These are phyloP conservation scores for Pseudogymnoascus sp. DNA, from an alignment of 2,329 filamentous ascomycete genomes.

Conservation along the genomic window DNA sequence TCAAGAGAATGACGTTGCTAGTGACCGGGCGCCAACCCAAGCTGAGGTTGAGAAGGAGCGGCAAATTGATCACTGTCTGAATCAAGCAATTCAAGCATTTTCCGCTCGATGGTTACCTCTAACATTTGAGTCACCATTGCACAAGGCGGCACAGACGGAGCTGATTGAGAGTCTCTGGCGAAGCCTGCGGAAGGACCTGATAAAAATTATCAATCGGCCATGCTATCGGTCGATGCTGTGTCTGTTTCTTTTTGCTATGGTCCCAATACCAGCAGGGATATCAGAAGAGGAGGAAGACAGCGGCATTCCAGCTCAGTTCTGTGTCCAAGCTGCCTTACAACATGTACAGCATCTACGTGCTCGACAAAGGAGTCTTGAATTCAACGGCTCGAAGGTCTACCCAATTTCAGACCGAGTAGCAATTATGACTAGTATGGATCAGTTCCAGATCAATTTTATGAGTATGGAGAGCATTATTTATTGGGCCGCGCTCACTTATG, in stretches of 20 bases:
- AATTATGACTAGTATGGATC: slow-evolving; percentile 21
- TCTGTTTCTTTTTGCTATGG: slow-evolving; percentile 33
- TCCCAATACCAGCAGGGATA: slow-evolving; percentile 33
- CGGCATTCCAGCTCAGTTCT: slow-evolving; percentile 33
- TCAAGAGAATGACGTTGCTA: slow-evolving; percentile 12
- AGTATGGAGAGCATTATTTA: slow-evolving; percentile 33
- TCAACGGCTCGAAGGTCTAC: slow-evolving; percentile 34
- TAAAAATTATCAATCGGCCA: slow-evolving; percentile 33
- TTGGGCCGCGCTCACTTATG: slow-evolving; percentile 36
- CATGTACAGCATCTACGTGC: slow-evolving; percentile 34
- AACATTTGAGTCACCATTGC: slow-evolving; percentile 9
- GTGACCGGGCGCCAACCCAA: slow-evolving; percentile 5
- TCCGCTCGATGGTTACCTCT: slow-evolving; percentile 25
- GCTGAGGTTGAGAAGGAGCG: slow-evolving; percentile 12
- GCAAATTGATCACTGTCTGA: slow-evolving; percentile 24
- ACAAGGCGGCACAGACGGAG: slow-evolving; percentile 11
- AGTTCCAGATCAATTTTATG: slow-evolving; percentile 29
- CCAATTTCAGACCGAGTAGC: slow-evolving; percentile 18
- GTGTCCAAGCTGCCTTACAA: slow-evolving; percentile 34
- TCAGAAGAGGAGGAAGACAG: slow-evolving; percentile 35
- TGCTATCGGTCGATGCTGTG: slow-evolving; percentile 35
- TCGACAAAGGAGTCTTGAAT: slow-evolving; percentile 32
- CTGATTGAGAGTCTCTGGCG: slow-evolving; percentile 29
- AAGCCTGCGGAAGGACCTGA: slow-evolving; percentile 31
- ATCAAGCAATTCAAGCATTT: slow-evolving; percentile 22